Base-by-base conservation (phyloP, 768 basidiomycete genomes). In the Boletus speciosus region DNA sequence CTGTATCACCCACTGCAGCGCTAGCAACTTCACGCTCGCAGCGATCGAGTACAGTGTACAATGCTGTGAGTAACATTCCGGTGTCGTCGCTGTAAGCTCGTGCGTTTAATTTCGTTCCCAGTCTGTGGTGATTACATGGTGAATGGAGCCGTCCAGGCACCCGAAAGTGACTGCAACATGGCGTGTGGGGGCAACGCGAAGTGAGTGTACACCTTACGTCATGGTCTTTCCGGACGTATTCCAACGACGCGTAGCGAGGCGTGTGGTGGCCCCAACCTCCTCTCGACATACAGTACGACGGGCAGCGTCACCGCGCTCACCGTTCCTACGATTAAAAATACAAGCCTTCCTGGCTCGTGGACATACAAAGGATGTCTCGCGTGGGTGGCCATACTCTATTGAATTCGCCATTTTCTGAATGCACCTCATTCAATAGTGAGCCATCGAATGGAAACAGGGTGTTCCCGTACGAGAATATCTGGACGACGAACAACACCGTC, bases 61-160 rank as follows among this genome's bases (percentile, higher is more conserved):
- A 55, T 78, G 77, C 52, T 76, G 82, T 84, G 59, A 61, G 79
- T 75, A 6, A 25, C 40, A 12, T 44, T 6, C 5, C 0, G 4
- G 14, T 32, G 2, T 25, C 39, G 6, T 58, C 47, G 8, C 50
- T 43, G 11, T 42, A 15, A 14, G 31, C 54, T 56, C 44, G 65
- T 19, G 21, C 2, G 3, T 31, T 39, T 1, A 43, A 5, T 16
- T 43, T 21, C n/a, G 14, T 35, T 19, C 48, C 14, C 55, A 88
- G 86, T 83, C 71, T 94, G 92, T 59, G 89, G 88, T 3, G 77
- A 90, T 63, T 70, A 74, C 11, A 72, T 92, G 44, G 73, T 83
- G 12, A 76, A 80, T 31, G 86, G 85, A 10, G 89, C 87, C 1
- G 80, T 77, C 1, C 45, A 61, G 15, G 79, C 78, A 0, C 56